Conservation (phyloP, 2,329 filamentous ascomycete genomes). For the Trichoderma endophyticum region DNA sequence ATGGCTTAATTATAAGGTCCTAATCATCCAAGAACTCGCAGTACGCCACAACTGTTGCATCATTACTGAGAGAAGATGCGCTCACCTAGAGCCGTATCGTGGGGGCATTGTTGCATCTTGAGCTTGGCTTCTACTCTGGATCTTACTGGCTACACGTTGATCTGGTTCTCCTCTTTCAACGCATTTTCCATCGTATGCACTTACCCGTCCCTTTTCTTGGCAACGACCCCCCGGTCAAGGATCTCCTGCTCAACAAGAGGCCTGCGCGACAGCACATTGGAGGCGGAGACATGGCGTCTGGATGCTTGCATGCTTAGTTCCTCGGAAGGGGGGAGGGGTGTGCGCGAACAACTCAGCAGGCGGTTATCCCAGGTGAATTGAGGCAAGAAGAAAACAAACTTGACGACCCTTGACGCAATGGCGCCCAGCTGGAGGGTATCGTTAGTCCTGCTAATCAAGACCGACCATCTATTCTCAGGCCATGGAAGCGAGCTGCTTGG, state of each 20-base stretch:
- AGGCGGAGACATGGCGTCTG: constrained; percentile 43
- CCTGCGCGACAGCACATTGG: constrained; percentile 46
- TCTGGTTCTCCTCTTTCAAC: constrained; percentile 8
- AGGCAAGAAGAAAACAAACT: not conserved
- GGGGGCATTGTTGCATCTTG: not conserved
- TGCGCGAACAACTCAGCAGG: not conserved
- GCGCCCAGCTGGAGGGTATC: not conserved
- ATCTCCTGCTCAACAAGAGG: constrained; percentile 39
- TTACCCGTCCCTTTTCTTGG: constrained; percentile 26
- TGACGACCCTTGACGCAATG: constrained; percentile 1
- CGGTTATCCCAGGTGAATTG: not conserved
- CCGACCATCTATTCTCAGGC: not conserved
- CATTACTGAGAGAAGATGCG: not conserved
- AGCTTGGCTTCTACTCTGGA: not conserved
- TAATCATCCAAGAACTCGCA: not conserved
- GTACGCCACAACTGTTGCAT: not conserved
- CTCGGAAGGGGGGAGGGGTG: constrained; percentile 21
- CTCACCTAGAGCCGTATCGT: not conserved
- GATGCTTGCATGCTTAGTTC: constrained; percentile 48
- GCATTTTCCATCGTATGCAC: constrained; percentile 26
- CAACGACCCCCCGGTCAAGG: constrained; percentile 26
- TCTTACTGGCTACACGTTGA: not conserved
- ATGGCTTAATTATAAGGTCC: not conserved
- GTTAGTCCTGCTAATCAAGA: not conserved
- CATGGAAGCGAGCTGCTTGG: constrained; percentile 1